Conservation (phyloP, 2,329 filamentous ascomycete species). For the Ilyonectria mors-panacis region DNA sequence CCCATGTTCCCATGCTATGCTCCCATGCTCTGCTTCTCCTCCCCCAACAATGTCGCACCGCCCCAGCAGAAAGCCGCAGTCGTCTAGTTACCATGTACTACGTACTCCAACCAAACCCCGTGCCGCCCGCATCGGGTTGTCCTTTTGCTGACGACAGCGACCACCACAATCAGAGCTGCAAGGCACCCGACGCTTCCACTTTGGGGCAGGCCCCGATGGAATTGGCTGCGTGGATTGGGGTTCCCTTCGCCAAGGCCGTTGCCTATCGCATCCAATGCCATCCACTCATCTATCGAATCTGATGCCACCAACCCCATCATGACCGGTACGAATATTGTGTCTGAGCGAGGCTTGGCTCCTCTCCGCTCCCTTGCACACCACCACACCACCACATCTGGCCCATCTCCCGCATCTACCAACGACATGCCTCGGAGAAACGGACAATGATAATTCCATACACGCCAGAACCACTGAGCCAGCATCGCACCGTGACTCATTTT, state of each 20-base stretch:
- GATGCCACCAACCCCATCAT: constrained; percentile 19
- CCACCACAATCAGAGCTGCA: constrained; percentile 28
- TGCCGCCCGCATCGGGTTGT: constrained; percentile 4
- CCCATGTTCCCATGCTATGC: not conserved
- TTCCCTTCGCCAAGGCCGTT: constrained; percentile 5
- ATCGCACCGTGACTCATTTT: constrained; percentile 1
- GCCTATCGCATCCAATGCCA: constrained; percentile 14
- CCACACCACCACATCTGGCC: not conserved
- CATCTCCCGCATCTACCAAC: not conserved
- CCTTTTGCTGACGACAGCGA: constrained; percentile 25
- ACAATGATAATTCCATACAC: not conserved
- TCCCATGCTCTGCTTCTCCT: not conserved
- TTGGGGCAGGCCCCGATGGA: constrained; percentile 17
- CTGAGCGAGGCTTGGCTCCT: not conserved
- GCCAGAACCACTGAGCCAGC: not conserved
- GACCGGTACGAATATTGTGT: constrained; percentile 4
- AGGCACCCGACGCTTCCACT: constrained; percentile 33
- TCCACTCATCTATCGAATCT: constrained; percentile 15
- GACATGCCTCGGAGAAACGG: not conserved
- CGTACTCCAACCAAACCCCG: not conserved
- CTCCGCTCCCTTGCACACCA: not conserved
- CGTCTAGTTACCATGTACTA: not conserved
- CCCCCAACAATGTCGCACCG: constrained; percentile 20
- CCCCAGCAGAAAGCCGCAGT: constrained; percentile 11
- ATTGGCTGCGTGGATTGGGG: constrained; percentile 20